A percentile compares a stretch with the other conserved stretches of the same genome.
Conservation (phyloP, 2,329 filamentous ascomycete species). For the Alternaria tenuissima region DNA sequence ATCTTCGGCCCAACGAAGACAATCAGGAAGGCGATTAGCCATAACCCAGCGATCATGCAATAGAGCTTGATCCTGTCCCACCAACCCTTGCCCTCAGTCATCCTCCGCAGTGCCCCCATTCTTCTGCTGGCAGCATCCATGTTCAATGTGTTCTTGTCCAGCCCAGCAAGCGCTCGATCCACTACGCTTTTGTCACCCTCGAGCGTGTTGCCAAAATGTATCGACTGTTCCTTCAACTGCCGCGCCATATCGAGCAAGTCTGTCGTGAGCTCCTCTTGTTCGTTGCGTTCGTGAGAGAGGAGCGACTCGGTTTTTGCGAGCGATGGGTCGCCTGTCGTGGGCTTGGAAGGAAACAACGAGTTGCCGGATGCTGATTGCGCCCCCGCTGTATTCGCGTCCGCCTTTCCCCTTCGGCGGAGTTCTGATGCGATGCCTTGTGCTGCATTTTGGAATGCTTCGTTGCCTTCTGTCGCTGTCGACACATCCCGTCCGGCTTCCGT, state of each 20-base stretch:
- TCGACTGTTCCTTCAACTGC: slow-evolving; percentile 77
- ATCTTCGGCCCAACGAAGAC: slow-evolving; percentile 90
- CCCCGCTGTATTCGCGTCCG: slow-evolving; percentile 28
- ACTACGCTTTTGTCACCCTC: slow-evolving; percentile 79
- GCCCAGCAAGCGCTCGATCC: slow-evolving; percentile 72
- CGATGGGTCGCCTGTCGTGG: slow-evolving; percentile 32
- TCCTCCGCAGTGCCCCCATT: slow-evolving; percentile 78
- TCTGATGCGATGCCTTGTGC: slow-evolving; percentile 46
- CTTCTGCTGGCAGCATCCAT: slow-evolving; percentile 78
- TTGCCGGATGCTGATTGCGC: slow-evolving; percentile 41
- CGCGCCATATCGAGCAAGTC: slow-evolving; percentile 83
- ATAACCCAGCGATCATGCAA: slow-evolving; percentile 81
- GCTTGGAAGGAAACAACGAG: slow-evolving; percentile 53
- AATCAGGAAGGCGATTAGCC: slow-evolving; percentile 77
- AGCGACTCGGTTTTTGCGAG: slow-evolving; percentile 66
- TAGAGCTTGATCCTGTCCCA: slow-evolving; percentile 85
- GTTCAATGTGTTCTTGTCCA: slow-evolving; percentile 77
- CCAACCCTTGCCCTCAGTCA: slow-evolving; percentile 91
- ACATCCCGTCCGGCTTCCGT: slow-evolving; percentile 46
- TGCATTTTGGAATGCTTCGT: slow-evolving; percentile 45
- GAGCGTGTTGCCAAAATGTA: slow-evolving; percentile 74
- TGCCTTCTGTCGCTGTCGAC: slow-evolving; percentile 35
- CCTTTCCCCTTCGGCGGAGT: slow-evolving; percentile 43
- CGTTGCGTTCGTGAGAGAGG: slow-evolving; percentile 76
- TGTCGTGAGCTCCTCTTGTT: slow-evolving; percentile 83